Evolutionary conservation across 306 rosid species (phyloP).

Genomic region (Pterocarpus santalinus): DNA sequence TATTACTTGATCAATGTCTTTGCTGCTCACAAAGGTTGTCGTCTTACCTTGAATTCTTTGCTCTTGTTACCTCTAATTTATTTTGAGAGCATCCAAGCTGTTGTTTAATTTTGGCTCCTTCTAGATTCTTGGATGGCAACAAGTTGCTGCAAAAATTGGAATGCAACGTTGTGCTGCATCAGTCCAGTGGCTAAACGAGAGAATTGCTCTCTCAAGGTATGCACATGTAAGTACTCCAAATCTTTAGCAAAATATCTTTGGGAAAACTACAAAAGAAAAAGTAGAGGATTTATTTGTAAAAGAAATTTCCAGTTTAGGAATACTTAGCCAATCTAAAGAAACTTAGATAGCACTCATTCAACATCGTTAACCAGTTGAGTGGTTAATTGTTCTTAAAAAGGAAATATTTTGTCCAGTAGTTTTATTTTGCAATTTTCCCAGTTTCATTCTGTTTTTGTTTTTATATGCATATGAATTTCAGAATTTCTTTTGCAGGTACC

Average conservation of each 20-base stretch:
- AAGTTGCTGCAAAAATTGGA: slow-evolving; percentile 90
- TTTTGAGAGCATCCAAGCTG: not conserved
- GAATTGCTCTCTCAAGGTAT: slow-evolving; percentile 90
- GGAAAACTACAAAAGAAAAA: not conserved
- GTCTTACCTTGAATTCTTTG: slow-evolving; percentile 1
- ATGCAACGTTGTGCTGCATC: slow-evolving; percentile 99
- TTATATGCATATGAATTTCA: slow-evolving; percentile 43
- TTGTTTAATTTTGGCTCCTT: slow-evolving; percentile 43
- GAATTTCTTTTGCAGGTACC: slow-evolving; percentile 77
- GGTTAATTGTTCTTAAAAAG: not conserved
- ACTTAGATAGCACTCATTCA: not conserved
- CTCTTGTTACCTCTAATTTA: slow-evolving; percentile 8
- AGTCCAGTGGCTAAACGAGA: slow-evolving; percentile 84
- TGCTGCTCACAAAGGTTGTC: no score
- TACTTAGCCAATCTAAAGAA: not conserved
- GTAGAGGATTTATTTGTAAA: not conserved
- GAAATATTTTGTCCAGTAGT: slow-evolving; percentile 10
- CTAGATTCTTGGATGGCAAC: slow-evolving; percentile 99
- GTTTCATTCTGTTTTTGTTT: slow-evolving; percentile 37
- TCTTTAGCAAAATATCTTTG: slow-evolving; percentile 27
- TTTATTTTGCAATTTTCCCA: not conserved
- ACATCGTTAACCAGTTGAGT: not conserved
- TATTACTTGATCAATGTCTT: no score
- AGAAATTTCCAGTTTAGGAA: slow-evolving; percentile 11
- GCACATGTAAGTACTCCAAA: slow-evolving; percentile 74